Conservation (phyloP, 2,329 filamentous ascomycete genomes). For the Colletotrichum sp. region DNA sequence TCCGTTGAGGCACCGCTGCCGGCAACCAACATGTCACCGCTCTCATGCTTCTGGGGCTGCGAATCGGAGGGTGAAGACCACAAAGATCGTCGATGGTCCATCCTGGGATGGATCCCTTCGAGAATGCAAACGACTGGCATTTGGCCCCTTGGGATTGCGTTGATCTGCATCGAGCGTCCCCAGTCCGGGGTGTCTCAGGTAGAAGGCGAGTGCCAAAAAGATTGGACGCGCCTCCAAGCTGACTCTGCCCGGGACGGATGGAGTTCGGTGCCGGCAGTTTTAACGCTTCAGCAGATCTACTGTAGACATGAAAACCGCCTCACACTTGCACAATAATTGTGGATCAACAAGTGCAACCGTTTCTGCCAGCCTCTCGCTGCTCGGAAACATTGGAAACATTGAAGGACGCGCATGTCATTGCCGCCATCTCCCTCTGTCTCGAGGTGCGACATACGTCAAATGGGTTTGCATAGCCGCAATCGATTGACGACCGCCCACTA, state of each 20-base stretch:
- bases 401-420: neutral
- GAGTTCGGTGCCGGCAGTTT: neutral
- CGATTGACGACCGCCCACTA: neutral
- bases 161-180: slow-evolving; percentile 5
- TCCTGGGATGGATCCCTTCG: neutral
- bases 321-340: neutral
- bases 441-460: neutral
- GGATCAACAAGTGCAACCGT: neutral
- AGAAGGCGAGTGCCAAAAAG: neutral
- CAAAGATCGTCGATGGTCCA: slow-evolving; percentile 10
- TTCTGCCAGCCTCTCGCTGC: neutral
- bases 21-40: neutral
- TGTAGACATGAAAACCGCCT: neutral
- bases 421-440: neutral
- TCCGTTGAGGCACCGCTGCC: neutral
- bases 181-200: slow-evolving; percentile 11
- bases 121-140: slow-evolving; percentile 18
- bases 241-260: neutral
- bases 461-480: neutral
- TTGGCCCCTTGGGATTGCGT: neutral
- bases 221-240: neutral
- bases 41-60: neutral
- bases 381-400: neutral
- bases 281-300: neutral
- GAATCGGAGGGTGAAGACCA: neutral